Evolutionary conservation across 768 basidiomycete genomes (phyloP).

Genomic region (Boletus sp.): DNA sequence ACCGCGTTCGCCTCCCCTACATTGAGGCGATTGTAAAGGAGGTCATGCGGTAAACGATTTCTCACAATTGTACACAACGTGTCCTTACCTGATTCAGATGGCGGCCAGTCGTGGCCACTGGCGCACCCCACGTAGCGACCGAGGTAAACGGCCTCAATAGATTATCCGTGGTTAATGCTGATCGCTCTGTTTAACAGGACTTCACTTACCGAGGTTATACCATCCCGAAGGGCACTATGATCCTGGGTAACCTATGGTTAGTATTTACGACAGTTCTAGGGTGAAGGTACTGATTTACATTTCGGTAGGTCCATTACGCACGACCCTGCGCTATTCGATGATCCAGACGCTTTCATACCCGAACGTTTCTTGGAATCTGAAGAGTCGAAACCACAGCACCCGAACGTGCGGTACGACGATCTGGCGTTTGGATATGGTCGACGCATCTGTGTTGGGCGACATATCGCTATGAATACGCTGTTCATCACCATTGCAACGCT

Average conservation of each 20-base stretch:
- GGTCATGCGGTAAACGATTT: neutral
- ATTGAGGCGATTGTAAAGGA: conserved; percentile 8
- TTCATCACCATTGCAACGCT: conserved; percentile 9
- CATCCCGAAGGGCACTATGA: conserved; percentile 6
- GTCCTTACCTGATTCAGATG: neutral
- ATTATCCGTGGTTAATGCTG: too few relatives aligned
- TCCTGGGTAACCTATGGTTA: conserved; percentile 1
- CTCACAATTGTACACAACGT: neutral
- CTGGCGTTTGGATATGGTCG: conserved; percentile 12
- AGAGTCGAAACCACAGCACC: neutral
- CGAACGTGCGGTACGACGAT: conserved; percentile 8
- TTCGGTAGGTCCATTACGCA: conserved; percentile 5
- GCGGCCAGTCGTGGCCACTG: conserved; percentile 6
- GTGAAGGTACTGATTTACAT: neutral
- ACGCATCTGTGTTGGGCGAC: conserved; percentile 7
- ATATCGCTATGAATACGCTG: conserved; percentile 4
- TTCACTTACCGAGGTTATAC: conserved; percentile 1
- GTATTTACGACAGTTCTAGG: neutral
- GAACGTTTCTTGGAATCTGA: conserved; percentile 10
- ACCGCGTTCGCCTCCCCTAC: conserved; percentile 6
- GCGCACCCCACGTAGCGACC: conserved; percentile 2
- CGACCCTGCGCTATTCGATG: conserved; percentile 5
- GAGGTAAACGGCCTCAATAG: neutral
- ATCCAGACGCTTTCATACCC: conserved; percentile 15
- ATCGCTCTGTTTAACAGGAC: neutral